Evolutionary conservation across 2,329 filamentous ascomycete genomes (phyloP), one percentile per base, ranked within the genome.

Genomic region (Tolypocladium inflatum): DNA sequence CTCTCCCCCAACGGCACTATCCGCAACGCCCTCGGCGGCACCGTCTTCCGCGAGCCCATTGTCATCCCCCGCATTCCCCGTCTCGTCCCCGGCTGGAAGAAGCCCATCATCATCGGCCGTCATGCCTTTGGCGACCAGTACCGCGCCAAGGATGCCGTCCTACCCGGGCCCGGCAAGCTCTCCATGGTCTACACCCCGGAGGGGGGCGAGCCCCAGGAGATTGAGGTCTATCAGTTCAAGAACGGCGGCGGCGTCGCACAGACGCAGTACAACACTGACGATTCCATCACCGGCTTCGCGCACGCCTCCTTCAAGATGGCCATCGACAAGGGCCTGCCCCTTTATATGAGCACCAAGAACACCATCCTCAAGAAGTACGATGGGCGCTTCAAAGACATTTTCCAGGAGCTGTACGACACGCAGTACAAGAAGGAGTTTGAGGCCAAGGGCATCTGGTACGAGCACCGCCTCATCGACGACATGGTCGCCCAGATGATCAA

Each of bases 401-500:
- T 99, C 86, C 90, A 99, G 83, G 89, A 95, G 71, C 85, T 97
- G 68, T 99, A 93, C 78, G 90, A 97, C 63, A 83, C 81, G 60
- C 79, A 87, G 67, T 99, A 97, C 82, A 88, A 89, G 82, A 82
- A 84, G 73, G 83, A 90, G 51, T 97, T 97, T 67, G 92, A 97
- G 73, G 87, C 87, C 70, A 90, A 91, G 81, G 84, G 84, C 63
- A 96, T 97, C 78, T 97, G 94, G 94, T 97, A 99, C 74, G 94
- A 99, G 86, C 94, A 99, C 80, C 89, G 94, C 70, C 82, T 99
- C 66, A 97, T 99, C 71, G 94, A 99, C 78, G 94, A 99, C 78
- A 97, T 99, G 94, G 94, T 99, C 63, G 94, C 94, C 55, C 94
- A 99, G 83, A 99, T 99, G 94, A 89, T 99, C 82, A 99, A 99